Evolutionary conservation across 768 basidiomycete species (phyloP), one percentile per base, ranked within the genome.

Genomic region (Agaricus blazei): DNA sequence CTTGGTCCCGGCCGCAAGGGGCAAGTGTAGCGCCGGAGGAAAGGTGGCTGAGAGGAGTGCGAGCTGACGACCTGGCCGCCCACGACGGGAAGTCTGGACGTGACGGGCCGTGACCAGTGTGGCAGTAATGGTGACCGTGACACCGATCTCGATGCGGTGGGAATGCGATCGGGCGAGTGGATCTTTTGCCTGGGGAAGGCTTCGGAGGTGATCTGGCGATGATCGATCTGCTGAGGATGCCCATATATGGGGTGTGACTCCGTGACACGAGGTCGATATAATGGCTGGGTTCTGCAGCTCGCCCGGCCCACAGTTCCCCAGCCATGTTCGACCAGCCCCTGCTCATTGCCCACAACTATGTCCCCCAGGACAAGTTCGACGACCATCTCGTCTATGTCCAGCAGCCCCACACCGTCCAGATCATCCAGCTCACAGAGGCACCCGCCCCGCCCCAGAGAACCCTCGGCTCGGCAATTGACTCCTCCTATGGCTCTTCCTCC

Each of bases 371-470:
- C 59, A 75, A 77, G 54, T 66, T 67, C 57, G 58, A 63, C 61
- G 57, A 71, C n/a, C 61, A 66, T 58, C 74, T 80, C 48, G 71
- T 81, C 63, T 72, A 74, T 68, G 64, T 77, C 59, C 67, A 73
- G 61, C 74, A 80, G 56, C 79, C 75, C 1, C 76, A 79, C 65
- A 66, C 77, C 23, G 69, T 83, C 23, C 80, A 84, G 65, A 82
- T 88, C 71, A 89, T 90, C 50, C 81, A 88, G 70, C 87, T 89
- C 68, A 81, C 83, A 48, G 87, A 89, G 63, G 83, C 77, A 7
- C 66, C 80, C 0, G 77, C 86, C 1, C 85, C 86, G 0, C 81
- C 85, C 2, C 77, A 75, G 11, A 70, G 74, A 40, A 71, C 63
- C 48, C 69, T 75, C 43, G 67, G 72, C 46, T 78, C 69, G 58